A percentile compares a stretch with the other conserved stretches of the same genome.
Conservation (phyloP, 768 basidiomycete genomes). For the Crucibulum laeve region DNA sequence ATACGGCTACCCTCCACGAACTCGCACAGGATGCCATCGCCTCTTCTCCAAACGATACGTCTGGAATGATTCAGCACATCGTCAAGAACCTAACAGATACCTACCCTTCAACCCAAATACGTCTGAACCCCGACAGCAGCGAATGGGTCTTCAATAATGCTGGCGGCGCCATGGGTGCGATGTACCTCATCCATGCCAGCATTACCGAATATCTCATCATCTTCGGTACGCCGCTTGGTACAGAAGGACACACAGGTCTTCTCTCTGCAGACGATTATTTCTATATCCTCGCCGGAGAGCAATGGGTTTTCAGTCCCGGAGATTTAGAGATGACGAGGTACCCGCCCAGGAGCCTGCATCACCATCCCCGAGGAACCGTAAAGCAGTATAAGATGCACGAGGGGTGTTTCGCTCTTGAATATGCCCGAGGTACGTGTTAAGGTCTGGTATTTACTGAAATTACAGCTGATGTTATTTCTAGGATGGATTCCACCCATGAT, state of each 20-base stretch:
- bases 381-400: constrained; percentile 99
- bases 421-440: constrained; percentile 71
- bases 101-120: constrained; percentile 57
- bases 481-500: constrained; percentile 98
- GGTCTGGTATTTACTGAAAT: background rate
- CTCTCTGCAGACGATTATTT: constrained; percentile 99
- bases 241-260: constrained; percentile 91
- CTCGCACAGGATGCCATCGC: constrained; percentile 74
- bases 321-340: constrained; percentile 84
- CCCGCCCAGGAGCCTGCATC: constrained; percentile 77
- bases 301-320: constrained; percentile 89
- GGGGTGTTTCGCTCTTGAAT: constrained; percentile 94
- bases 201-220: constrained; percentile 97
- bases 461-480: constrained; percentile 21
- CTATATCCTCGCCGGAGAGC: constrained; percentile 89
- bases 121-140: constrained; percentile 49
- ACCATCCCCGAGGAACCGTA: constrained; percentile 73
- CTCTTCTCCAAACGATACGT: constrained; percentile 56
- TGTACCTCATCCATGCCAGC: constrained; percentile 96
- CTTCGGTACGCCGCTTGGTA: constrained; percentile 94
- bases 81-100: constrained; percentile 72
- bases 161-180: constrained; percentile 96
- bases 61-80: constrained; percentile 78
- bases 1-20: constrained; percentile 65
- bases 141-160: constrained; percentile 99